These are phyloP conservation scores for Klebsormidium nitens DNA, from an alignment of 139 green algal species.

Conservation along the genomic window DNA sequence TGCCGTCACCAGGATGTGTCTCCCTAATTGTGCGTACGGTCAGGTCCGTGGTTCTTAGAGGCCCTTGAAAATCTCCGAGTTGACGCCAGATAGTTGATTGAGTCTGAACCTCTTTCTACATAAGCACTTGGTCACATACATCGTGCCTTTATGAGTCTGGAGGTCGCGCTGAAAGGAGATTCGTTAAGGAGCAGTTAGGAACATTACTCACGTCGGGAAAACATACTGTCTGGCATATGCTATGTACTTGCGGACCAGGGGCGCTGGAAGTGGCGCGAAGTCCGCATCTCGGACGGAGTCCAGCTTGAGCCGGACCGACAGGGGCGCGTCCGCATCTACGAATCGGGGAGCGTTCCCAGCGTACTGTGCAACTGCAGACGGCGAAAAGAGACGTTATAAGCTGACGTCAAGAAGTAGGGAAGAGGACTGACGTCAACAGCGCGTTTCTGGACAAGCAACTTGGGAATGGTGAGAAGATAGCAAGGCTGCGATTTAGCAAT, in stretches of 20 bases:
- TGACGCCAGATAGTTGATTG: too few relatives aligned
- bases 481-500: too few relatives aligned
- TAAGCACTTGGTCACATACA: slow-evolving; percentile 2
- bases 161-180: not conserved
- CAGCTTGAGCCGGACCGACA: slow-evolving; percentile 9
- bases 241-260: slow-evolving; percentile 84
- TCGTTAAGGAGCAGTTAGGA: slow-evolving; percentile 1
- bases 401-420: too few relatives aligned
- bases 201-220: slow-evolving; percentile 45
- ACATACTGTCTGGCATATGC: slow-evolving; percentile 80
- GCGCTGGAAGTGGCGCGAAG: slow-evolving; percentile 52
- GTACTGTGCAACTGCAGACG: too few relatives aligned
- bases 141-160: not conserved
- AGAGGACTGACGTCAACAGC: too few relatives aligned
- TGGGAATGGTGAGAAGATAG: too few relatives aligned
- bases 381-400: too few relatives aligned
- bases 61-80: too few relatives aligned
- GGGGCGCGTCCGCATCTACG: too few relatives aligned
- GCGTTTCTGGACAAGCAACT: too few relatives aligned
- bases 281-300: not conserved
- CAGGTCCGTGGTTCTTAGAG: not conserved
- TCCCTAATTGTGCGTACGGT: not conserved
- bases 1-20: not conserved
- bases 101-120: too few relatives aligned
- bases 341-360: too few relatives aligned